Evolutionary conservation across 345 rosid genomes (phyloP), one percentile per base, ranked within the genome.

Genomic region (Euphorbia pulcherrima): DNA sequence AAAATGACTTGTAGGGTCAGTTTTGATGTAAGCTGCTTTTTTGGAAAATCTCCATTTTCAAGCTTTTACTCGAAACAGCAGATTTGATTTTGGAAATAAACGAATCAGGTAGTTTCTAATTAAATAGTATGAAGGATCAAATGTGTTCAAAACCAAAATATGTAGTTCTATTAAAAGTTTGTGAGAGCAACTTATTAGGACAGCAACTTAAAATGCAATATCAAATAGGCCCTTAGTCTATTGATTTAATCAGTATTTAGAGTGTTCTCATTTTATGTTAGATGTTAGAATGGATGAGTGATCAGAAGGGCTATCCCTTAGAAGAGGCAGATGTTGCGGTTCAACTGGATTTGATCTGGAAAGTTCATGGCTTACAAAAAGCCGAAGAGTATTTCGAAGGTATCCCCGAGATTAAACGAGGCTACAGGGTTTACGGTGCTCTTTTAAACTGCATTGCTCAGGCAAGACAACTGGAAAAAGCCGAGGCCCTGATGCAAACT

Each of bases 281-380:
- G 92, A 48, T 85, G 41, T 83, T 83, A 10, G 79, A 80, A 48
- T 87, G 83, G 85, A 74, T 82, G 75, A 62, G 48, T 33, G 76
- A 72, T 21, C 74, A 77, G 53, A 76, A 64, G 77, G 68, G 77
- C 88, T 44, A 55, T 63, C 47, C n/a, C 8, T 46, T 72, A 26
- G 66, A 82, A 13, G 58, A 48, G 33, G 84, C 77, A 64, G 86
- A 84, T 26, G 48, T 81, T 20, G 87, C 86, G 0, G 52, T 82
- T 63, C 78, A 64, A 62, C 79, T 88, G 39, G 87, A 86, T 70
- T 73, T 88, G 71, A 78, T 84, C 57, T 71, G 80, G 0, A 85
- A 80, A 77, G 88, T 86, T 33, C 69, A 58, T 48, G 88, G 86
- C 24, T 10, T 81, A 12, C 60, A 65, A 41, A 68, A 75, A 72